These are phyloP conservation scores for Exophiala calicioides DNA, from an alignment of 2,329 filamentous ascomycete species.

Conservation along the genomic window DNA sequence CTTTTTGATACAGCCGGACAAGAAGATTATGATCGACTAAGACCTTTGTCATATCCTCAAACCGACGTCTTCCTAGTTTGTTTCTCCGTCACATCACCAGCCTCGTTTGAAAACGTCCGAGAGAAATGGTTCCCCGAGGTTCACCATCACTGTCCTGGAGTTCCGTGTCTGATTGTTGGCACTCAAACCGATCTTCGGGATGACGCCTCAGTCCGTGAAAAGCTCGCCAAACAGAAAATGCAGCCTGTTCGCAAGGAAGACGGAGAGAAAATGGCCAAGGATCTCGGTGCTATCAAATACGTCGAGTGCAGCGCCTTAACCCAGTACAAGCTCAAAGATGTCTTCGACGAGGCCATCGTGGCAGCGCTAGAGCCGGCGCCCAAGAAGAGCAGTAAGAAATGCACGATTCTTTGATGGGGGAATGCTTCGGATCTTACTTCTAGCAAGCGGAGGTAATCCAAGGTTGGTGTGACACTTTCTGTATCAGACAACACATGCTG, in stretches of 20 bases:
- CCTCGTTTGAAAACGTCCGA: slow-evolving; percentile 97
- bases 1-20: slow-evolving; percentile 98
- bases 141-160: slow-evolving; percentile 96
- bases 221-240: slow-evolving; percentile 96
- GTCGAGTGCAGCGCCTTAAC: slow-evolving; percentile 98
- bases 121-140: slow-evolving; percentile 99
- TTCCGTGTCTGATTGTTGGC: slow-evolving; percentile 95
- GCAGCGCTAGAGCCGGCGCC: slow-evolving; percentile 85
- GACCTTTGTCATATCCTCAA: slow-evolving; percentile 95
- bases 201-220: slow-evolving; percentile 81
- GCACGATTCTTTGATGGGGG: slow-evolving; percentile 63
- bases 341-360: slow-evolving; percentile 98
- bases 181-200: slow-evolving; percentile 96
- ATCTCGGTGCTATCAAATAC: slow-evolving; percentile 96
- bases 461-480: slow-evolving; percentile 22
- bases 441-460: slow-evolving; percentile 6
- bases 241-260: slow-evolving; percentile 86
- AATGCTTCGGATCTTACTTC: slow-evolving; percentile 6
- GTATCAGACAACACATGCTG: too few species aligned
- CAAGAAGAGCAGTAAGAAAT: slow-evolving; percentile 74
- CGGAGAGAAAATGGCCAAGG: slow-evolving; percentile 94
- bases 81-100: slow-evolving; percentile 96
- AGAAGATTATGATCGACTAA: slow-evolving; percentile 97
- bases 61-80: slow-evolving; percentile 99
- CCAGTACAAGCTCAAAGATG: slow-evolving; percentile 98